These are phyloP conservation scores for Schizonepeta tenuifolia DNA, from an alignment of 257 asterid genomes.

Conservation along the genomic window DNA sequence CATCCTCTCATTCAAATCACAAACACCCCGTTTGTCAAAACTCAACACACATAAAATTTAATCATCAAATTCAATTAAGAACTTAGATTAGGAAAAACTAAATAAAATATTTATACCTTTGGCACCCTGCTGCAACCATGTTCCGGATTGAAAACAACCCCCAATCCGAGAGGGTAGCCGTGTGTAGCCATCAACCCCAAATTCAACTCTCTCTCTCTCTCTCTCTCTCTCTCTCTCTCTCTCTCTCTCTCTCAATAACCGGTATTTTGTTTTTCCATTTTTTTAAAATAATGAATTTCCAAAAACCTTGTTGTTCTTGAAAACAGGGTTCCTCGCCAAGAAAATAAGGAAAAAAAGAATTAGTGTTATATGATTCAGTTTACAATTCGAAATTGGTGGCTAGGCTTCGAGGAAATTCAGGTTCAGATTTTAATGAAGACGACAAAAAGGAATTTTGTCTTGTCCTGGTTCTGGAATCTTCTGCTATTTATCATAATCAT, in stretches of 20 bases:
- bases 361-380: conserved; percentile 15
- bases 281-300: conserved; percentile 10
- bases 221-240: conserved; percentile 32
- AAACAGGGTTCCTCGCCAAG: too few relatives aligned
- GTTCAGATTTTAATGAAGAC: neutral
- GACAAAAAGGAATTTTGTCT: neutral
- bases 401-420: conserved; percentile 9
- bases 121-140: conserved; percentile 39
- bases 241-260: conserved; percentile 22
- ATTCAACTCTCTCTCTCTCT: conserved; percentile 46
- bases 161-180: conserved; percentile 50
- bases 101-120: conserved; percentile 42
- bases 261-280: conserved; percentile 9
- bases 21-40: neutral
- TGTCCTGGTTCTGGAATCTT: conserved; percentile 1
- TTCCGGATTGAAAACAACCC: conserved; percentile 48
- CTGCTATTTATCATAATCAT: neutral
- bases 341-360: neutral
- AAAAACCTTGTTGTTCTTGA: too few relatives aligned
- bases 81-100: neutral
- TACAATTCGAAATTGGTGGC: conserved; percentile 29
- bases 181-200: conserved; percentile 73
- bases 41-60: neutral
- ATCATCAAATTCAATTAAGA: neutral
- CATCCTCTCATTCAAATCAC: neutral